phyloP scores from a whole-genome alignment of 805 yeast genomes.

The Ogataea paradorogensis region DNA sequence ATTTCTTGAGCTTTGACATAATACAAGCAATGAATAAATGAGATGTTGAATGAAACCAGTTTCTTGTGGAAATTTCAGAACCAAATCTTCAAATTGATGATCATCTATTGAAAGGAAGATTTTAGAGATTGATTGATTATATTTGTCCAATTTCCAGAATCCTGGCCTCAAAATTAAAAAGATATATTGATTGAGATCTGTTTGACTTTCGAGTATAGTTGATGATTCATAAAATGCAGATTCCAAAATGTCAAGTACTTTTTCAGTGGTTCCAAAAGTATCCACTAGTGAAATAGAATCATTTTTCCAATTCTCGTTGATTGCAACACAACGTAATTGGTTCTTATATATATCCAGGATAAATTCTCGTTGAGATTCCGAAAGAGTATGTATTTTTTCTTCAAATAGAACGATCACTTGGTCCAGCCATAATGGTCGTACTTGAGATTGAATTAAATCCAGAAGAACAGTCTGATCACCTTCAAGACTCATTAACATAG shows the following conservation, averaged over 20 bases:
- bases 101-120: constrained; percentile 3
- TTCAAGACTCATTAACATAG: constrained; percentile 7
- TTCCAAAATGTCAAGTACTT: constrained; percentile 17
- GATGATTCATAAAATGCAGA: constrained; percentile 17
- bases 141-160: constrained; percentile 2
- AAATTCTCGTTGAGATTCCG: constrained; percentile 24
- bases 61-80: constrained; percentile 4
- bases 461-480: constrained; percentile 6
- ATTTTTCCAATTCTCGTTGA: constrained; percentile 49
- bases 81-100: constrained; percentile 3
- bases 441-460: constrained; percentile 18
- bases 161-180: constrained; percentile 18
- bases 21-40: constrained; percentile 14
- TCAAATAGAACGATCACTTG: constrained; percentile 20
- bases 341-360: constrained; percentile 47
- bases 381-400: constrained; percentile 16
- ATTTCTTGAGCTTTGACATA: constrained; percentile 17
- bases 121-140: background rate
- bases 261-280: constrained; percentile 36
- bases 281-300: constrained; percentile 44
- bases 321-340: constrained; percentile 52
- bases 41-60: constrained; percentile 5
- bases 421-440: constrained; percentile 6
- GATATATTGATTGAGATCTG: constrained; percentile 14
- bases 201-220: constrained; percentile 16